Evolutionary conservation across 345 rosid genomes (phyloP), one percentile per base, ranked within the genome.

Genomic region (Kernera saxatilis): DNA sequence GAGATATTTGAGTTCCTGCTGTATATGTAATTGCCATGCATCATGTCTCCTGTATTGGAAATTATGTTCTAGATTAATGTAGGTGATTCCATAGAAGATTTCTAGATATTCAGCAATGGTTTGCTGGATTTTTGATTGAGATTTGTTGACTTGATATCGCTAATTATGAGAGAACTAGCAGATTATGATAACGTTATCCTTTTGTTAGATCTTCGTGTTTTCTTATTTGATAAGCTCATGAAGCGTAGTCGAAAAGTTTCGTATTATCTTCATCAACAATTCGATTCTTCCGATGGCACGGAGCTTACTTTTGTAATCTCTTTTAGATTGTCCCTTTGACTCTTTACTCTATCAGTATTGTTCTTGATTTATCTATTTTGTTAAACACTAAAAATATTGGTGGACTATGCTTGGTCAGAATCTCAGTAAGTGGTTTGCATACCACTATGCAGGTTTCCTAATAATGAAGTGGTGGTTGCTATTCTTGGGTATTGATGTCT

Each of bases 361-460:
- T 15, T 71, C 26, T 36, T 26, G 63, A 60, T 60, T 35, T 56
- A 27, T 61, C 1, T 61, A 22, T 19, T 41, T 14, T 50, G 48
- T 45, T 13, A 25, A 12, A 64, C 44, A 44, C 55, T 5, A 33
- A n/a, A 60, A 44, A 10, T 17, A 21, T 29, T 58, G 27, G 59
- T 66, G 33, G 46, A 59, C 21, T 36, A 50, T 65, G 29, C 11
- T 58, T 39, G 50, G 53, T 60, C 50, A 60, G 30, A 62, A 36
- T 57, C 54, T 43, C 60, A n/a, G 30, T 69, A 25, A 39, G 40
- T 59, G 69, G 64, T 12, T 44, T 64, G 64, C 39, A 18, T 48
- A 18, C 36, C 18, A 70, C 23, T 17, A 9, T 43, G 44, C 59
- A 35, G 40, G 35, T 58, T 59, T 46, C 29, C 17, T 59, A 18